phyloP scores from a whole-genome alignment of 352 stramenopile genomes.

The Paralagenidium karlingii region DNA sequence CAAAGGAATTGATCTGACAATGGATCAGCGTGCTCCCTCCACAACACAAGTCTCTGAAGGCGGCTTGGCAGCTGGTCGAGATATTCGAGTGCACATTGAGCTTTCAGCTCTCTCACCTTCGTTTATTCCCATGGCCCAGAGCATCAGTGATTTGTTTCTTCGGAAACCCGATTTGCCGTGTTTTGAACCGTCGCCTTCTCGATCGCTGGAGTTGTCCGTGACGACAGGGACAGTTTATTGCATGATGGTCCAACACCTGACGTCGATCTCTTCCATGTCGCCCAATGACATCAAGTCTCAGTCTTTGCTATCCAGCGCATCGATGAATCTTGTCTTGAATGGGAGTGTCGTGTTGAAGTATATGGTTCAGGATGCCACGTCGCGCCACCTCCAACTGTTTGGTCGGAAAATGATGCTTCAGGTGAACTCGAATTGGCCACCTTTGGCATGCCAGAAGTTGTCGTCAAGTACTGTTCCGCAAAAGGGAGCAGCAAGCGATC shows the following conservation, averaged over 20 bases:
- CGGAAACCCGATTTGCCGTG: slow-evolving; percentile 21
- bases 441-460: too few species aligned
- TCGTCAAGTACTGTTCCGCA: too few species aligned
- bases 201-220: slow-evolving; percentile 35
- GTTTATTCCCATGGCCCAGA: slow-evolving; percentile 30
- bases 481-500: too few species aligned
- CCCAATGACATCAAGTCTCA: too few species aligned
- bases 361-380: slow-evolving; percentile 19
- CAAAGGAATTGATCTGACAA: slow-evolving; percentile 28
- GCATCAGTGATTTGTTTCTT: slow-evolving; percentile 28
- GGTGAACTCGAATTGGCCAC: slow-evolving; percentile 40
- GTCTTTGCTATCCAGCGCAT: too few species aligned
- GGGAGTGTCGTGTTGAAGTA: slow-evolving; percentile 47
- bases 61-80: slow-evolving; percentile 8
- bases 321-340: slow-evolving; percentile 39
- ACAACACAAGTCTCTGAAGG: slow-evolving; percentile 1
- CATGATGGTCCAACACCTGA: slow-evolving; percentile 35
- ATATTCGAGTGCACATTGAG: slow-evolving; percentile 49
- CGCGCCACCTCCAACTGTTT: slow-evolving; percentile 43
- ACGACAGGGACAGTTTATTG: slow-evolving; percentile 48
- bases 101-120: slow-evolving; percentile 34
- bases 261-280: too few species aligned
- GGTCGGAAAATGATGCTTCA: slow-evolving; percentile 60
- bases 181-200: slow-evolving; percentile 13
- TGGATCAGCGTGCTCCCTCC: slow-evolving; percentile 20